Base-by-base conservation (phyloP, 139 green algal genomes). In the Micromonas pusilla region DNA sequence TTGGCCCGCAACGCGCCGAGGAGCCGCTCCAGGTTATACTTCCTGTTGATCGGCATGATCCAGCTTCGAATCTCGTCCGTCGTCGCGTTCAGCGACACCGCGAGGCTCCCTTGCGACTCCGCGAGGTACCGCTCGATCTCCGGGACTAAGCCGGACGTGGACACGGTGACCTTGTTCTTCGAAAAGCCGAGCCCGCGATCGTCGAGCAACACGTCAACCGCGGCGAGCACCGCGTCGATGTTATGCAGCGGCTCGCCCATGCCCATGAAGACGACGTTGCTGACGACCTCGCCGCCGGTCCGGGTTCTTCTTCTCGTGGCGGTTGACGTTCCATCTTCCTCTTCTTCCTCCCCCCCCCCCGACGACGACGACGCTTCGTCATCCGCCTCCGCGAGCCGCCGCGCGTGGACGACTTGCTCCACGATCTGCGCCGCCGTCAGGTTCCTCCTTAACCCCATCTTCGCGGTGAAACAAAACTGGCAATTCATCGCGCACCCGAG, bases 391-490 rank as follows among this genome's bases (percentile, higher is more conserved):
- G n/a, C n/a, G 45, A 94, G 62, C 13, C 23, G 16, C 1, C 72
- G 74, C 0, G 94, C 94, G 63, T 96, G 89, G 38, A 96, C 66
- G 30, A 89, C 78, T 78, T 87, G 82, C 82, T 97, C 91, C 62
- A 97, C 38, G 38, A 99, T 97, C 87, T 98, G 94, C 76, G 94
- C 84, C 0, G 90, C 71, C 33, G 72, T 70, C 38, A 99, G 87
- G 85, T 97, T 96, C 67, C 93, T 88, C 0, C 91, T 89, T 83
- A 98, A 98, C 79, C 94, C 95, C 45, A 91, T 91, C 83, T 97
- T 96, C 68, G 93, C 95, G 9, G 95, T 99, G 2, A 92, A 93
- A 81, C 95, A 99, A 86, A 99, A 99, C 23, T 90, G 92, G 88
- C 95, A 99, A 21, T 90, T 81, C 94, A 99, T 95, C 28, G 37